Evolutionary conservation across 257 asterid species (phyloP).

Genomic region (Primulina huaijiensis): DNA sequence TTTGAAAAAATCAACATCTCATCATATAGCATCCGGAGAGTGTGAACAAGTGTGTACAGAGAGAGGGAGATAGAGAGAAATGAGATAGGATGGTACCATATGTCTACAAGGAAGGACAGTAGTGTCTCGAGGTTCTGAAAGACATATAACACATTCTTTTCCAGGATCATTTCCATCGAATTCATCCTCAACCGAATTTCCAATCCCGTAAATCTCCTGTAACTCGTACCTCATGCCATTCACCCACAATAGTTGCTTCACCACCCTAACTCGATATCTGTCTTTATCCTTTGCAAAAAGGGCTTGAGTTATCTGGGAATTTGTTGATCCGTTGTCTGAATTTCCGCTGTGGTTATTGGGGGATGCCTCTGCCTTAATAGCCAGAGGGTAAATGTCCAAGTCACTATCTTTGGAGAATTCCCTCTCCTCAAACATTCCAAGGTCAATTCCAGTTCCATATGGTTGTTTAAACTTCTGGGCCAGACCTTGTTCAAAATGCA

Average conservation of each 20-base stretch:
- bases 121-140: constrained; percentile 82
- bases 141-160: constrained; percentile 90
- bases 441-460: constrained; percentile 83
- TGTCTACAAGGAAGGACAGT: constrained; percentile 94
- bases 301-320: constrained; percentile 80
- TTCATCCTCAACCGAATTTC: constrained; percentile 65
- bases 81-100: constrained; percentile 45
- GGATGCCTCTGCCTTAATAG: constrained; percentile 75
- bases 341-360: constrained; percentile 34
- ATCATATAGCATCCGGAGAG: background rate
- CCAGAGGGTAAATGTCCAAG: constrained; percentile 67
- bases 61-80: background rate
- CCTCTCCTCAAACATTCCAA: constrained; percentile 56
- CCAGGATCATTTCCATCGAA: constrained; percentile 72
- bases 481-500: constrained; percentile 66
- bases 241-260: constrained; percentile 81
- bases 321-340: constrained; percentile 38
- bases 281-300: constrained; percentile 77
- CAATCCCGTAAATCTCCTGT: constrained; percentile 84
- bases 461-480: constrained; percentile 87
- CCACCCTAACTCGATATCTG: constrained; percentile 61
- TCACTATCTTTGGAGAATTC: constrained; percentile 61
- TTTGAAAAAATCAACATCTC: too few relatives aligned
- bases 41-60: background rate
- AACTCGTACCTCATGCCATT: constrained; percentile 79